Conservation (phyloP, 2,329 filamentous ascomycete species). For the Sarocladiaceae sp. region DNA sequence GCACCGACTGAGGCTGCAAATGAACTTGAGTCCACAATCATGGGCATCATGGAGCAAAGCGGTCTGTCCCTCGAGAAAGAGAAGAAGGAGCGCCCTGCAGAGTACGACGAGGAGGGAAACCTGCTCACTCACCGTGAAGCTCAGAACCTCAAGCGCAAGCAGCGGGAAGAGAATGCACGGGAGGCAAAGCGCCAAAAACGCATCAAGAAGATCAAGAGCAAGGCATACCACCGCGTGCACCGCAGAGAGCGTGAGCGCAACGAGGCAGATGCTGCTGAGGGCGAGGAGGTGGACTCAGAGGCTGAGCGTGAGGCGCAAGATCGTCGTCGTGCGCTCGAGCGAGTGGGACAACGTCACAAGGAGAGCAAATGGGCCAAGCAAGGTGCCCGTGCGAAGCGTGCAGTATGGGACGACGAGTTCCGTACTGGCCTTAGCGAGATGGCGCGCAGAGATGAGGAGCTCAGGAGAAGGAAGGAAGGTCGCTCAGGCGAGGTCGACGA, state of each 20-base stretch:
- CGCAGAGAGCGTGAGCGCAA: slow-evolving; percentile 62
- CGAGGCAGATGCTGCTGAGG: slow-evolving; percentile 48
- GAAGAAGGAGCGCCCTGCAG: slow-evolving; percentile 49
- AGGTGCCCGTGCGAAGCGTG: slow-evolving; percentile 71
- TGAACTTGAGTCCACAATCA: slow-evolving; percentile 80
- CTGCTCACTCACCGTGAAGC: slow-evolving; percentile 68
- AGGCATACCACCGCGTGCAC: slow-evolving; percentile 88
- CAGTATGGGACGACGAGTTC: slow-evolving; percentile 86
- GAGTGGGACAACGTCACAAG: slow-evolving; percentile 79
- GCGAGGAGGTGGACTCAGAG: slow-evolving; percentile 59
- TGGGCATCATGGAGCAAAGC: slow-evolving; percentile 85
- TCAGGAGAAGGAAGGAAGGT: slow-evolving; percentile 75
- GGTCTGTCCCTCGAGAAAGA: slow-evolving; percentile 57
- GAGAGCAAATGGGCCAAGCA: slow-evolving; percentile 93
- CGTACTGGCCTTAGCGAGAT: slow-evolving; percentile 74
- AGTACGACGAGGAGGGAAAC: slow-evolving; percentile 67
- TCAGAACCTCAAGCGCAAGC: slow-evolving; percentile 69
- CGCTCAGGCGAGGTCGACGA: slow-evolving; percentile 42
- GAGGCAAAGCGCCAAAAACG: slow-evolving; percentile 86
- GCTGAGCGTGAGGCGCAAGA: slow-evolving; percentile 63
- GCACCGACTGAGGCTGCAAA: slow-evolving; percentile 59
- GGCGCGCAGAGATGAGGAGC: slow-evolving; percentile 76
- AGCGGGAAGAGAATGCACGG: slow-evolving; percentile 80
- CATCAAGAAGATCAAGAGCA: slow-evolving; percentile 99
- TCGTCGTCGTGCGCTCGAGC: slow-evolving; percentile 72